These are phyloP conservation scores for Alternaria postmessia DNA, from an alignment of 2,329 filamentous ascomycete species.

Conservation along the genomic window DNA sequence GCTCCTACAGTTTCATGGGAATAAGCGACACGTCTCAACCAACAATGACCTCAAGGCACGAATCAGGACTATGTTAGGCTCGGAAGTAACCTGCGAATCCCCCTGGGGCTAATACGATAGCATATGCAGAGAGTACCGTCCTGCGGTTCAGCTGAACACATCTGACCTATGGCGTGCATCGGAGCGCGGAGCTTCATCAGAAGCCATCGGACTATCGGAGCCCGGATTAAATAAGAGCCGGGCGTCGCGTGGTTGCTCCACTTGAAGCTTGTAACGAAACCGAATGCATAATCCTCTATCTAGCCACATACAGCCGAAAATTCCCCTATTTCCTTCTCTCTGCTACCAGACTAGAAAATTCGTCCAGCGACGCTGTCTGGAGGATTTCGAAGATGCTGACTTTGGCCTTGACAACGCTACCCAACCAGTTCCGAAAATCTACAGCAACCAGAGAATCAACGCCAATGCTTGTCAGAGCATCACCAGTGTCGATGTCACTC, in stretches of 20 bases:
- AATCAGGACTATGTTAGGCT: background rate
- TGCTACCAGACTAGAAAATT: background rate
- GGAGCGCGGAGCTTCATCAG: background rate
- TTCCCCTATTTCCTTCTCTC: background rate
- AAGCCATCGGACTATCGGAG: background rate
- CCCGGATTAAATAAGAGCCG: background rate
- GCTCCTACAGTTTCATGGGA: conserved; percentile 17
- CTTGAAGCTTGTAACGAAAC: background rate
- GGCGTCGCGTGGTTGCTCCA: too few species aligned
- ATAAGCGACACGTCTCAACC: conserved; percentile 14
- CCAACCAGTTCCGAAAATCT: conserved; percentile 9
- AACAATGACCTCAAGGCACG: background rate
- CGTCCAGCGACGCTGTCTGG: conserved; percentile 2
- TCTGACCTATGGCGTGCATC: background rate
- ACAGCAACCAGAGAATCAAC: conserved; percentile 11
- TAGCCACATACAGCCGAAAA: background rate
- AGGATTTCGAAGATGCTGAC: conserved; percentile 9
- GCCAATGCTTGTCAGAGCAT: background rate
- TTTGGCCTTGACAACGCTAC: background rate
- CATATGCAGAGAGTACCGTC: background rate
- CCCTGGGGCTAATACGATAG: background rate
- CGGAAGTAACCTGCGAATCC: background rate
- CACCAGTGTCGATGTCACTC: background rate
- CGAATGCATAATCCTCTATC: background rate
- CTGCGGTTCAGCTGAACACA: background rate